phyloP scores from a whole-genome alignment of 2,329 filamentous ascomycete species.

The Claviceps humidiphila region DNA sequence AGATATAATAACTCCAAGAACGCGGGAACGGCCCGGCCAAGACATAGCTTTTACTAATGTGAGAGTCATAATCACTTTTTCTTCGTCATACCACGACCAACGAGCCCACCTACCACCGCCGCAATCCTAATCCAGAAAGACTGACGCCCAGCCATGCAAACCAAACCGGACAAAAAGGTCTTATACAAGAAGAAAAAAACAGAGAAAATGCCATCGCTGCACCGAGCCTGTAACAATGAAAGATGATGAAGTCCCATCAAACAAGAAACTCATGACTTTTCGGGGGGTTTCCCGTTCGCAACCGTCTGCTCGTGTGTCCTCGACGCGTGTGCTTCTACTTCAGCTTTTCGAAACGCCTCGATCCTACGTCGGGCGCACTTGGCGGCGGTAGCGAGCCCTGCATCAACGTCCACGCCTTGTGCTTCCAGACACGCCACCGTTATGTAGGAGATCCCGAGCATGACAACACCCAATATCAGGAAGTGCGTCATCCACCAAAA shows the following conservation, averaged over 20 bases:
- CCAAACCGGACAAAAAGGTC: not conserved
- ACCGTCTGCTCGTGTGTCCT: not conserved
- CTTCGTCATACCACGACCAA: not conserved
- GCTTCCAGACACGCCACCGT: constrained; percentile 13
- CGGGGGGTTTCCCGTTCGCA: constrained; percentile 10
- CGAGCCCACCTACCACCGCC: not conserved
- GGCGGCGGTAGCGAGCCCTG: constrained; percentile 10
- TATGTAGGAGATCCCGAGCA: constrained; percentile 17
- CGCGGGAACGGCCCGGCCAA: no score
- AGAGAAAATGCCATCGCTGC: not conserved
- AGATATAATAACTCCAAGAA: not conserved
- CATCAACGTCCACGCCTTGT: constrained; percentile 23
- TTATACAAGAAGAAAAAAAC: constrained; percentile 1
- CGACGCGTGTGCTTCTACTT: not conserved
- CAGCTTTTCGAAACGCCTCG: constrained; percentile 1
- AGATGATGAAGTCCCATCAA: no score
- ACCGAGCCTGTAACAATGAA: not conserved
- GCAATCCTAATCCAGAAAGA: not conserved
- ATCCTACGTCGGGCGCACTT: constrained; percentile 8
- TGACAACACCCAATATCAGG: constrained; percentile 41
- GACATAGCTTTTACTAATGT: not conserved
- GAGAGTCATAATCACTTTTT: no score
- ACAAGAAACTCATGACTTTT: constrained; percentile 8
- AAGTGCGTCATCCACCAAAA: constrained; percentile 89
- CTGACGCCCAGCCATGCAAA: not conserved